Evolutionary conservation across 352 stramenopile species (phyloP).

Genomic region (Pythium utonaiense): DNA sequence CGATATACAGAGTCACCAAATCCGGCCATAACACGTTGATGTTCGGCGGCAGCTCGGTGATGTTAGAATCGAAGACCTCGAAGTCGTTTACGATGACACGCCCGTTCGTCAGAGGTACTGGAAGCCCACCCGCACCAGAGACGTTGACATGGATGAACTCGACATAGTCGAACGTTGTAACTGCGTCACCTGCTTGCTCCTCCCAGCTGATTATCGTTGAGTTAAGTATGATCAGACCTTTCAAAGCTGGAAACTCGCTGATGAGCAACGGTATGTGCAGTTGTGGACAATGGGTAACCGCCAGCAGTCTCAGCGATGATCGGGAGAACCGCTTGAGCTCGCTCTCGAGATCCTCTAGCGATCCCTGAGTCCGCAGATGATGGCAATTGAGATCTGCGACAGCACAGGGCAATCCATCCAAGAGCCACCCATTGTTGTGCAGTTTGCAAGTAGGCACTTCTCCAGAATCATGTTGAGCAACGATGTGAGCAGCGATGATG

Average conservation of each 20-base stretch:
- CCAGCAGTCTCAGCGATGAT: neutral
- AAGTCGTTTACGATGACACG: slow-evolving; percentile 7
- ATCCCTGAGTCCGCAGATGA: neutral
- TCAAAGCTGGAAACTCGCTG: slow-evolving; percentile 7
- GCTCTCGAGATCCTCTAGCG: neutral
- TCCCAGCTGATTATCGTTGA: slow-evolving; percentile 17
- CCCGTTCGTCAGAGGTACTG: neutral
- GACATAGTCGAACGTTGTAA: slow-evolving; percentile 2
- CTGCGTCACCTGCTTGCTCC: neutral
- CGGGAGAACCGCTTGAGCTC: neutral
- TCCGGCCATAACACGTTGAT: neutral
- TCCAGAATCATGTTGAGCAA: neutral
- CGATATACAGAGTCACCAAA: slow-evolving; percentile 6
- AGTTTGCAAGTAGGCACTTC: slow-evolving; percentile 1
- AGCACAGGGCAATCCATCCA: neutral
- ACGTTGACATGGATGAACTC: slow-evolving; percentile 8
- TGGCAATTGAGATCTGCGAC: slow-evolving; percentile 11
- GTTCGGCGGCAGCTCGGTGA: neutral
- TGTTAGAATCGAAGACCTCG: slow-evolving; percentile 12
- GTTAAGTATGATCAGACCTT: slow-evolving; percentile 21
- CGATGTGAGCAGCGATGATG: neutral
- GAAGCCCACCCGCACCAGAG: neutral
- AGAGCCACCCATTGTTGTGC: slow-evolving; percentile 7
- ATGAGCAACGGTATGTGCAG: slow-evolving; percentile 3
- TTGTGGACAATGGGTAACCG: slow-evolving; percentile 1